These are phyloP conservation scores for Odontarrhena argentea DNA, from an alignment of 345 rosid genomes.

Conservation along the genomic window DNA sequence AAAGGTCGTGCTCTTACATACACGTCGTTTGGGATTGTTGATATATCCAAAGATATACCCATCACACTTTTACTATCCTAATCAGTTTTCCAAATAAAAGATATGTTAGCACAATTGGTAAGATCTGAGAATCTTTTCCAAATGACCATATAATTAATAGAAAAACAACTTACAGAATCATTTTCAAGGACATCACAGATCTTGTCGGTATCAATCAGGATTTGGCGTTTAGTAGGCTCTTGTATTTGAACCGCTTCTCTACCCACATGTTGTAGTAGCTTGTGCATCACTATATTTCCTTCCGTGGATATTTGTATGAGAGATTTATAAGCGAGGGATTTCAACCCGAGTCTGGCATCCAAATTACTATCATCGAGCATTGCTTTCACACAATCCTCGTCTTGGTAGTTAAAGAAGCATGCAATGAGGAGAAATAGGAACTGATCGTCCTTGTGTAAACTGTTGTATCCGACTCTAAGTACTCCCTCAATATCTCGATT, in stretches of 20 bases:
- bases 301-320: background rate
- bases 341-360: background rate
- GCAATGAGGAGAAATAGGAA: background rate
- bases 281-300: slow-evolving; percentile 2
- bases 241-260: background rate
- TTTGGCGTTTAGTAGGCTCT: background rate
- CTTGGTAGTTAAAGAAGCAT: background rate
- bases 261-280: background rate
- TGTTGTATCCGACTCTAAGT: background rate
- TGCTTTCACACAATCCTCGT: background rate
- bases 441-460: background rate
- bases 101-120: background rate
- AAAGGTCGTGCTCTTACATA: slow-evolving; percentile 4
- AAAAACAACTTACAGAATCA: slow-evolving; percentile 5
- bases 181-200: background rate
- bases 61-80: slow-evolving; percentile 28
- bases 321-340: background rate
- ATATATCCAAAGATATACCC: slow-evolving; percentile 25
- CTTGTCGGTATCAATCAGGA: background rate
- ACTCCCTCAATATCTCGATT: background rate
- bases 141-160: too few species aligned
- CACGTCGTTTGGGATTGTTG: background rate
- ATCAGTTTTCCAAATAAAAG: background rate
- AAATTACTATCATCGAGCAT: background rate
- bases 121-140: too few species aligned